A percentile compares a stretch with the other conserved stretches of the same genome.
Evolutionary conservation across 192 early-diverging fungal genomes (phyloP).

Genomic region (Hyaloraphidium curvatum): DNA sequence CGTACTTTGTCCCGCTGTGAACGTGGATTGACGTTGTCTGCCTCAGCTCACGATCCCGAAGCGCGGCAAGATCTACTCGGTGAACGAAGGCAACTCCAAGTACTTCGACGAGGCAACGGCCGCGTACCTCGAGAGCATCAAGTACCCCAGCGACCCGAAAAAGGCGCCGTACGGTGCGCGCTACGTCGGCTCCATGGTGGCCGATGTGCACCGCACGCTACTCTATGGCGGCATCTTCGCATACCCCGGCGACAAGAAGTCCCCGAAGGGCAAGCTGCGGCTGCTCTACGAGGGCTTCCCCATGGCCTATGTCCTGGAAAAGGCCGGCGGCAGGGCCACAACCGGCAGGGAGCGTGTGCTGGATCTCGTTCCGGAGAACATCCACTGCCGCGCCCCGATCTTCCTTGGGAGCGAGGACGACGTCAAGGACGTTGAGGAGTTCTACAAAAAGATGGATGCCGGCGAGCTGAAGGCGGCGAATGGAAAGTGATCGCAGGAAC

Average conservation of each 20-base stretch:
- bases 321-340: constrained; percentile 83
- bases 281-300: constrained; percentile 97
- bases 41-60: constrained; percentile 43
- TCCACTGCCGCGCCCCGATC: constrained; percentile 80
- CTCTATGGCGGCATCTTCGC: constrained; percentile 83
- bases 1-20: neutral
- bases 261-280: constrained; percentile 76
- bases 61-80: constrained; percentile 90
- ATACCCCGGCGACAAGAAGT: constrained; percentile 55
- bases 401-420: constrained; percentile 81
- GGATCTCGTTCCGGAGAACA: constrained; percentile 64
- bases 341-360: constrained; percentile 66
- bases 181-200: constrained; percentile 97
- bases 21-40: too few relatives aligned
- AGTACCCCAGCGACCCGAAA: constrained; percentile 46
- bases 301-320: constrained; percentile 88
- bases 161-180: constrained; percentile 77
- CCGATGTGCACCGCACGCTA: constrained; percentile 90
- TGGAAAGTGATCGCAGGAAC: too few relatives aligned
- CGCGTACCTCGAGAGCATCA: constrained; percentile 75
- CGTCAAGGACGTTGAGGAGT: constrained; percentile 65
- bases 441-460: constrained; percentile 26
- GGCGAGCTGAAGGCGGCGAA: too few relatives aligned
- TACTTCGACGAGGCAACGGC: constrained; percentile 74
- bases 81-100: constrained; percentile 91